Evolutionary conservation across 1,284 basidiomycete genomes (phyloP).

Genomic region (Ganoderma boninense): DNA sequence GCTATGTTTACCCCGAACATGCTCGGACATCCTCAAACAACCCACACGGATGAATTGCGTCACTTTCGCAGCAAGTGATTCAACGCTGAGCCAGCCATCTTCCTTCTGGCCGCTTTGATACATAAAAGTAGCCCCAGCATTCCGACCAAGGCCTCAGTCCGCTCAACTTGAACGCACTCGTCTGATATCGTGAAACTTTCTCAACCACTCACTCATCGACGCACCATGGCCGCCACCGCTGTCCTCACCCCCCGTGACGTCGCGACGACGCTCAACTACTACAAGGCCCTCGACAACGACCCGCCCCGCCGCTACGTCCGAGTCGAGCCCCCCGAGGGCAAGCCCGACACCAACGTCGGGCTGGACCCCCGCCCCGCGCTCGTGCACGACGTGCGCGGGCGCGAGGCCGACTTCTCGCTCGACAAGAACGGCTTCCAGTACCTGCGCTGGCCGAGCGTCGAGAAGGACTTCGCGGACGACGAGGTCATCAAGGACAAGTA

Average conservation of each 20-base stretch:
- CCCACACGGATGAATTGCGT: no score
- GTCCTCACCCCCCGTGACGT: conserved; percentile 42
- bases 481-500: conserved; percentile 46
- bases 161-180: no score
- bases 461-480: conserved; percentile 53
- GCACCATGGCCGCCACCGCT: conserved; percentile 39
- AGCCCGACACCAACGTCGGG: conserved; percentile 37
- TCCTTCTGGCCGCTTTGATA: no score
- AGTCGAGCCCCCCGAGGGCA: conserved; percentile 37
- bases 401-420: conserved; percentile 44
- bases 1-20: no score
- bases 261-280: conserved; percentile 44
- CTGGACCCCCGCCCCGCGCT: conserved; percentile 35
- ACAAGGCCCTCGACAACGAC: conserved; percentile 36
- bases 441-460: conserved; percentile 39
- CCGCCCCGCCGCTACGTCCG: conserved; percentile 40
- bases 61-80: no score
- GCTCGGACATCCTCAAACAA: no score
- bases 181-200: no score
- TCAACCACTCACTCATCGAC: neutral
- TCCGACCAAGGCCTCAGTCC: no score
- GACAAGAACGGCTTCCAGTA: conserved; percentile 55
- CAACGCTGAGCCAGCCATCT: no score
- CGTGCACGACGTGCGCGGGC: conserved; percentile 45
- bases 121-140: no score